Percentiles rank a stretch among this genome's conserved stretches.
Conservation (phyloP, 805 yeast species). For the Wickerhamomyces chambardii region DNA sequence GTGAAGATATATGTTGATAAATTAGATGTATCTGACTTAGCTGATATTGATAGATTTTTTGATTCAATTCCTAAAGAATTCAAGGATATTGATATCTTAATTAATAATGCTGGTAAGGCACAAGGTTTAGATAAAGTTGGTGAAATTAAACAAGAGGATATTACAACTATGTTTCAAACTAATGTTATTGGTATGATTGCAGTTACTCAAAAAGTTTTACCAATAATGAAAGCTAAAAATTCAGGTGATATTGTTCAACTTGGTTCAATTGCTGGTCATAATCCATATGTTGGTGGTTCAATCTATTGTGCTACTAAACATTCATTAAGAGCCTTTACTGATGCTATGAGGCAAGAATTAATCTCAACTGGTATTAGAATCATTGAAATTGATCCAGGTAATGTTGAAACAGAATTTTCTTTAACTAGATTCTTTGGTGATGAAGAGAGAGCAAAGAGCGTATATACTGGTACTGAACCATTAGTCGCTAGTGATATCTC, state of each 20-base stretch:
- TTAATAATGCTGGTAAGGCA: slow-evolving; percentile 77
- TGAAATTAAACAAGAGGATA: slow-evolving; percentile 51
- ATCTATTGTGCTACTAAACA: slow-evolving; percentile 74
- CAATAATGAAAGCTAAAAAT: slow-evolving; percentile 60
- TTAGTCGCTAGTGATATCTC: slow-evolving; percentile 49
- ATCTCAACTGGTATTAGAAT: slow-evolving; percentile 60
- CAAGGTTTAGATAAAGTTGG: slow-evolving; percentile 77
- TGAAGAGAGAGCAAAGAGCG: slow-evolving; percentile 38
- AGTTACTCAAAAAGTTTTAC: slow-evolving; percentile 71
- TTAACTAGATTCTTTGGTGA: slow-evolving; percentile 54
- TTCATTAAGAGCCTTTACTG: slow-evolving; percentile 65
- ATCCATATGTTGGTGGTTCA: slow-evolving; percentile 73
- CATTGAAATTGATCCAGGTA: slow-evolving; percentile 60
- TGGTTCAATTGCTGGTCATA: slow-evolving; percentile 80
- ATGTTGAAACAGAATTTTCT: slow-evolving; percentile 62
- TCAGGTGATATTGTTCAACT: slow-evolving; percentile 65
- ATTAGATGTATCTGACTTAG: slow-evolving; percentile 51
- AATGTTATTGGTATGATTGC: slow-evolving; percentile 83
- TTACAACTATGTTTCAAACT: slow-evolving; percentile 73
- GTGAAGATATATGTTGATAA: slow-evolving; percentile 34
- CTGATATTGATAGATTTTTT: slow-evolving; percentile 42
- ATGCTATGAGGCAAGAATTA: slow-evolving; percentile 65
- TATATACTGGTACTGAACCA: slow-evolving; percentile 50
- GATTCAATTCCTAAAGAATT: slow-evolving; percentile 45
- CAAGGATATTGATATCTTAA: slow-evolving; percentile 51